Base-by-base conservation (phyloP, 2,329 filamentous ascomycete species). In the Orbilia brochopaga region DNA sequence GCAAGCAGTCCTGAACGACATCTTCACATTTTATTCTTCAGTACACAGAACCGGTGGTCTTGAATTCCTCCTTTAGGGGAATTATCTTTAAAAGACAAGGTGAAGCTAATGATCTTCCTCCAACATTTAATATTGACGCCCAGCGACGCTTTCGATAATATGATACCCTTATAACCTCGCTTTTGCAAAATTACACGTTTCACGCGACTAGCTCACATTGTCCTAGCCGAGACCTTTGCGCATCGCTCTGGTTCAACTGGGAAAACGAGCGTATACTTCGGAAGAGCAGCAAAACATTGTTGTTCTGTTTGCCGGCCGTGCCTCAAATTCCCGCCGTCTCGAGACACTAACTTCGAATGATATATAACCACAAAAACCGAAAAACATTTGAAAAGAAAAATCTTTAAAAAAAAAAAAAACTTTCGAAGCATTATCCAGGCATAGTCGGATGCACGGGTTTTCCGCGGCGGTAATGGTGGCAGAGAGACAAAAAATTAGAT, bases 141-240 rank as follows among this genome's bases (percentile, higher is more conserved):
- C 3, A 3, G 10, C 54, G 44, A 15, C n/a, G 7, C 2, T 44
- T 60, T 54, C 19, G 37, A 50, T 42, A 37, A 59, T 19, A n/a
- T 59, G 53, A 69, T 69, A 63, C 54, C 59, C 48, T 46, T 48
- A 5, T 17, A 15, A n/a, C n/a, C 40, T 44, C 40, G 4, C 8
- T 32, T 32, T 32, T 32, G 8, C 27, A 8, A 32, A 32, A 32
- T n/a, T n/a, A n/a, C n/a, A n/a, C 27, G 8, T 32, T 32, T 32
- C 27, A 32, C 27, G 8, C 27, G 8, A 32, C 27, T 32, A 3
- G 8, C 4, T 32, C 27, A 8, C 27, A 32, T 32, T 8, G 8
- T 32, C n/a, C 8, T 32, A 32, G 3, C 8, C 27, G 27, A 8
- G 27, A 4, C 27, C 27, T 32, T 32, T 32, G 27, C 4, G 8